Evolutionary conservation across 2,329 filamentous ascomycete genomes (phyloP).

Genomic region (Trichophaea hybrida): DNA sequence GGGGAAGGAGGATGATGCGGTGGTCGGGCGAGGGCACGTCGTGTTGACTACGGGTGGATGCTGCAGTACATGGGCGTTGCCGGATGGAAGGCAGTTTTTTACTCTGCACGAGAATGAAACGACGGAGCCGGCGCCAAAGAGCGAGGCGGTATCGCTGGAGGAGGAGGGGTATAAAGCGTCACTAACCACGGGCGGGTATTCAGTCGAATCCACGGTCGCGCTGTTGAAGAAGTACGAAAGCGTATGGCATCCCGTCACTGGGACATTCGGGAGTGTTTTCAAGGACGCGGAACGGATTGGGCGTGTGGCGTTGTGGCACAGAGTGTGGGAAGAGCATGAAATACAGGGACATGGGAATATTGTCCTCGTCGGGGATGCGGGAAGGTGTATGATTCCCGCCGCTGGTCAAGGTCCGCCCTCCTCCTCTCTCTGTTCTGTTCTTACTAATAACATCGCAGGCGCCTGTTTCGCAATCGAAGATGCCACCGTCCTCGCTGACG

Average conservation of each 20-base stretch:
- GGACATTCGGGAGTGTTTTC: constrained; percentile 10
- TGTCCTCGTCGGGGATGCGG: constrained; percentile 13
- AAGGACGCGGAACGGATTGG: constrained; percentile 11
- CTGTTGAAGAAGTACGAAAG: constrained; percentile 3
- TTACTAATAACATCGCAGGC: background rate
- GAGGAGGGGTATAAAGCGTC: background rate
- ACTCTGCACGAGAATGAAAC: background rate
- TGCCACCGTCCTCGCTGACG: constrained; percentile 14
- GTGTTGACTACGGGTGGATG: background rate
- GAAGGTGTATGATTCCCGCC: constrained; percentile 1
- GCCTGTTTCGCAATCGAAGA: constrained; percentile 17
- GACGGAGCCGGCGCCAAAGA: background rate
- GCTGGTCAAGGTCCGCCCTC: constrained; percentile 7
- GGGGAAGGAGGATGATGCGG: background rate
- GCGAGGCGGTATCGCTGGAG: background rate
- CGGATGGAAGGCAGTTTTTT: background rate
- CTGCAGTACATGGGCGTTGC: background rate
- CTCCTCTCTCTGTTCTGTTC: background rate
- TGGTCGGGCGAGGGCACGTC: background rate
- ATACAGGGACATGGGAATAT: constrained; percentile 8
- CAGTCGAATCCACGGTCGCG: constrained; percentile 8
- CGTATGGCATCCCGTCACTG: constrained; percentile 6
- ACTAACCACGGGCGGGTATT: constrained; percentile 10
- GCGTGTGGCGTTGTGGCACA: constrained; percentile 8
- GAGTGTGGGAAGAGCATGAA: constrained; percentile 4